These are phyloP conservation scores for Hypoxylon sp. DNA, from an alignment of 2,329 filamentous ascomycete genomes.

Conservation along the genomic window DNA sequence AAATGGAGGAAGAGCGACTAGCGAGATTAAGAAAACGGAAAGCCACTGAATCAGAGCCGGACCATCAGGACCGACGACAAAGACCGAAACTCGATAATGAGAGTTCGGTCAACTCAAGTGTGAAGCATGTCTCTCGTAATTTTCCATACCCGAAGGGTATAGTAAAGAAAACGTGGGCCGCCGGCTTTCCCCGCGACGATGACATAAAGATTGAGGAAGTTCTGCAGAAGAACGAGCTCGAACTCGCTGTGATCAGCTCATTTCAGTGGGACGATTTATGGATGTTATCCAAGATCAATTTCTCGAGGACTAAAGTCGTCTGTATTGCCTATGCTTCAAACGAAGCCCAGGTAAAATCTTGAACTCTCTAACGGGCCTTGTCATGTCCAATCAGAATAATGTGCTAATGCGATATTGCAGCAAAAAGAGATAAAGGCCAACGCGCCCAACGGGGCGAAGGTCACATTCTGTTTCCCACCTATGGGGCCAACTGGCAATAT, in stretches of 20 bases:
- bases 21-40: conserved; percentile 76
- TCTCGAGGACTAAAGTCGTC: conserved; percentile 70
- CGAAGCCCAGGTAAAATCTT: conserved; percentile 63
- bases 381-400: conserved; percentile 10
- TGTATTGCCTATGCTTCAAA: conserved; percentile 69
- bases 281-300: conserved; percentile 79
- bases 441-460: conserved; percentile 60
- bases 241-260: conserved; percentile 85
- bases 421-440: conserved; percentile 64
- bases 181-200: conserved; percentile 72
- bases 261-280: conserved; percentile 89
- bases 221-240: conserved; percentile 77
- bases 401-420: conserved; percentile 50
- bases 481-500: conserved; percentile 83
- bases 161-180: conserved; percentile 86
- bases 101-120: not conserved
- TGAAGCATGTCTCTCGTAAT: not conserved
- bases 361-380: too few species aligned
- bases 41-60: conserved; percentile 44
- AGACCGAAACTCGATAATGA: conserved; percentile 39
- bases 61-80: conserved; percentile 33
- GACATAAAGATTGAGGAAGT: conserved; percentile 93
- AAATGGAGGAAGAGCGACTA: conserved; percentile 88
- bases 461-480: conserved; percentile 84
- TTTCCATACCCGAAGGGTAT: conserved; percentile 68